Conservation (phyloP, 2,329 filamentous ascomycete species). For the Pseudogymnoascus sp. region DNA sequence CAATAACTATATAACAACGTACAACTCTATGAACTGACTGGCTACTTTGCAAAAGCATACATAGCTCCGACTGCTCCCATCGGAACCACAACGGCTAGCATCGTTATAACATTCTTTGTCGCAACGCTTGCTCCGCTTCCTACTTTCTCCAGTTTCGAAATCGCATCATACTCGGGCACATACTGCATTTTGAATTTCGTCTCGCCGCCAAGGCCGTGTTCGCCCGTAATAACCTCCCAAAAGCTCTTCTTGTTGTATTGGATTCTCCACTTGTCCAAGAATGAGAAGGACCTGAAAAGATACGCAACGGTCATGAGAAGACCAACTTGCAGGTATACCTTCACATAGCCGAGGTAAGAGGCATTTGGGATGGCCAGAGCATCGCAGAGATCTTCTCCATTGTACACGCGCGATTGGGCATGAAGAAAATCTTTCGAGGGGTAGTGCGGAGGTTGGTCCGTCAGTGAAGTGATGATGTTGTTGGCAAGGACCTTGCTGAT, state of each 20-base stretch:
- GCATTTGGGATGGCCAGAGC: constrained; percentile 35
- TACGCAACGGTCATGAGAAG: constrained; percentile 46
- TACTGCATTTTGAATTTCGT: constrained; percentile 65
- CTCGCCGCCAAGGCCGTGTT: constrained; percentile 49
- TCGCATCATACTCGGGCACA: constrained; percentile 44
- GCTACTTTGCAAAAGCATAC: background rate
- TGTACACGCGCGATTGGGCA: constrained; percentile 62
- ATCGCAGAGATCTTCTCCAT: constrained; percentile 55
- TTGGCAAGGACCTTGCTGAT: constrained; percentile 59
- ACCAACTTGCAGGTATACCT: constrained; percentile 55
- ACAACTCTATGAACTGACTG: background rate
- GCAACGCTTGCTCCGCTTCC: background rate
- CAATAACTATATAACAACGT: constrained; percentile 1
- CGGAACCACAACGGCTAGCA: background rate
- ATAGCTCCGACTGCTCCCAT: background rate
- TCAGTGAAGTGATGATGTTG: constrained; percentile 65
- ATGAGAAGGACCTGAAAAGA: constrained; percentile 31
- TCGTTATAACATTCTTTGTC: background rate
- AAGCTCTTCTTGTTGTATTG: background rate
- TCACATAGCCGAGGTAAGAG: constrained; percentile 31
- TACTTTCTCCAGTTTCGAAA: constrained; percentile 25
- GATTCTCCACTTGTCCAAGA: constrained; percentile 26
- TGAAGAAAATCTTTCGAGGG: constrained; percentile 59
- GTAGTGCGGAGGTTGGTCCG: constrained; percentile 56
- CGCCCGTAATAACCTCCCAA: background rate